Evolutionary conservation across 805 yeast genomes (phyloP), one percentile per base, ranked within the genome.

Genomic region (Candida taoyuanica): DNA sequence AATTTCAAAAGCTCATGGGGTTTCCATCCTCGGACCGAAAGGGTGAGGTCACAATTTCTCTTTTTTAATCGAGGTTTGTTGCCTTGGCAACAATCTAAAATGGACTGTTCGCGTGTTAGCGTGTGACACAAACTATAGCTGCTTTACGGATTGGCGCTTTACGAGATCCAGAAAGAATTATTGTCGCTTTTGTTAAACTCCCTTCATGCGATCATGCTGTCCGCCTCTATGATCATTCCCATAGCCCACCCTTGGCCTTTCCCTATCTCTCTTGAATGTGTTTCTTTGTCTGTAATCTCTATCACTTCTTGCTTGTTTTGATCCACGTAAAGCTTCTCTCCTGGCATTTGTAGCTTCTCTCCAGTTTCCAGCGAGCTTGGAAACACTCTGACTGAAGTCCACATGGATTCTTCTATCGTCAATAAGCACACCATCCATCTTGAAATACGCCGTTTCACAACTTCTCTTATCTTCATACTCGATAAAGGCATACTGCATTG

Each of bases 391-490:
- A 42, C 81, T 71, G 62, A 81, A 81, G 54, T 81, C 87, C 30
- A 81, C 83, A 42, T 76, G 76, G 17, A 81, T 71, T 38, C 82
- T 63, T 29, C 72, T 54, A 39, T 81, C 87, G 52, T 81, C 88
- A 27, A 81, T 76, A 31, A 79, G 50, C 3, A 75, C 81, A 13
- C 71, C 73, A 29, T 78, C 76, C 77, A 81, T 74, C 50, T 74
- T 75, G 39, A 64, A 56, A 52, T 77, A 81, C 0, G 87, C 87
- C n/a, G 50, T 46, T 44, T 81, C 86, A 34, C 84, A 80, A 26
- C 68, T 66, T 29, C 62, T 59, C 42, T 64, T 63, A 2, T 59
- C 52, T 17, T 63, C 67, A 51, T 62, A 81, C 49, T 79, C 84
- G 21, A 81, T 72, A 44, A 81, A 81, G 3, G 79, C 89, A 50